These are phyloP conservation scores for Capsella rubella DNA, from an alignment of 441 rosid species.

Conservation along the genomic window DNA sequence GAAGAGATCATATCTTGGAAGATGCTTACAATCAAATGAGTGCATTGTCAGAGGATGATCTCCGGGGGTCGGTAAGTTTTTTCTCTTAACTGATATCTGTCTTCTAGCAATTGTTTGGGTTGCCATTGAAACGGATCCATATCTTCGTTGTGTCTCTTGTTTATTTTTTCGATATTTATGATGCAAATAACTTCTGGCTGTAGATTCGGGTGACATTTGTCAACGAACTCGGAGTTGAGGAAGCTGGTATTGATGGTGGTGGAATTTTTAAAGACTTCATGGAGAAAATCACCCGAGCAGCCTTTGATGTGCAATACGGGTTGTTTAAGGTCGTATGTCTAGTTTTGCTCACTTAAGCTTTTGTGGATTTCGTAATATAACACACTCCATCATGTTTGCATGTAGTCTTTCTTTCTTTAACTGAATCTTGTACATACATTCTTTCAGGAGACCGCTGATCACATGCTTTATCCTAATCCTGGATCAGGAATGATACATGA, in stretches of 20 bases:
- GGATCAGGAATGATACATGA: slow-evolving; percentile 98
- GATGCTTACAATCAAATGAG: slow-evolving; percentile 99
- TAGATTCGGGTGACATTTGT: slow-evolving; percentile 98
- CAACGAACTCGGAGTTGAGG: slow-evolving; percentile 99
- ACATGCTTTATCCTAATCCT: slow-evolving; percentile 97
- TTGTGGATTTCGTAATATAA: slow-evolving; percentile 17
- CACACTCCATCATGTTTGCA: slow-evolving; percentile 25
- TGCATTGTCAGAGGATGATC: slow-evolving; percentile 94
- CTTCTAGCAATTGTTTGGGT: slow-evolving; percentile 34
- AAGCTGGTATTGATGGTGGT: slow-evolving; percentile 99
- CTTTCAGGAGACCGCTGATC: slow-evolving; percentile 92
- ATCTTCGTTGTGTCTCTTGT: slow-evolving; percentile 39
- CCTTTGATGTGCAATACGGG: slow-evolving; percentile 98
- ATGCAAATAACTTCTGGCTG: slow-evolving; percentile 32
- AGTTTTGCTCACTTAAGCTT: slow-evolving; percentile 4
- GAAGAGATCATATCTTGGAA: slow-evolving; percentile 94
- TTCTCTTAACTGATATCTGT: slow-evolving; percentile 37
- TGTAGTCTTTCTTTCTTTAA: slow-evolving; percentile 13
- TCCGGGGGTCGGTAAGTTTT: slow-evolving; percentile 78
- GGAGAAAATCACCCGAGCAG: slow-evolving; percentile 98
- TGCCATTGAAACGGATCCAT: slow-evolving; percentile 18
- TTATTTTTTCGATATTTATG: not conserved
- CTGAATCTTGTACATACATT: slow-evolving; percentile 39
- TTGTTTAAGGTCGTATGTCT: slow-evolving; percentile 78
- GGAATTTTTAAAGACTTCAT: slow-evolving; percentile 99